phyloP scores from a whole-genome alignment of 306 rosid genomes.

The Lablab purpureus region DNA sequence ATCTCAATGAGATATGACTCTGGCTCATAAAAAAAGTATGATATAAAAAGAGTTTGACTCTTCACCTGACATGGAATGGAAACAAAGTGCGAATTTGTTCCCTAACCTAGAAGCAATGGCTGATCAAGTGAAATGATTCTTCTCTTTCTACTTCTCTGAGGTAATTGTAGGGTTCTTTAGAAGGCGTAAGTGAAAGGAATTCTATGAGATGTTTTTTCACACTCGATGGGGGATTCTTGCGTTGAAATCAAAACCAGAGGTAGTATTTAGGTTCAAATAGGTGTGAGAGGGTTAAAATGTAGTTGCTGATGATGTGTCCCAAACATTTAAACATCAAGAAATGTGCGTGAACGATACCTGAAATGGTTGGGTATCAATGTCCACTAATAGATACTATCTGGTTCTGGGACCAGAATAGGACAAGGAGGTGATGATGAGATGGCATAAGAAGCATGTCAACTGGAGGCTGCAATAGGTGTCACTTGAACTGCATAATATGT shows the following conservation, averaged over 20 bases:
- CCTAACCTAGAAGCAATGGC: not conserved
- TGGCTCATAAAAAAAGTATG: not conserved
- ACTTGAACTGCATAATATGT: not conserved
- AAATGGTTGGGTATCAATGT: not conserved
- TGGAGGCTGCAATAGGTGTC: not conserved
- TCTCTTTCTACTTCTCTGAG: not conserved
- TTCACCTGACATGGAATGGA: not conserved
- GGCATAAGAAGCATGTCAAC: not conserved
- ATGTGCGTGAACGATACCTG: not conserved
- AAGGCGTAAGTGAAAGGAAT: not conserved
- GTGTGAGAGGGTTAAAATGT: not conserved
- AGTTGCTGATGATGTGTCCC: not conserved
- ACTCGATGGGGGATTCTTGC: not conserved
- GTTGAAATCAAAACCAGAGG: not conserved
- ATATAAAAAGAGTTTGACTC: not conserved
- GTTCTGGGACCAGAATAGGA: not conserved
- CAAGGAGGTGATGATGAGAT: not conserved
- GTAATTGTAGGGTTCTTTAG: not conserved
- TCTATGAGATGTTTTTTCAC: not conserved
- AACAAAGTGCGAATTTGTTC: not conserved
- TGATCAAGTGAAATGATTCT: not conserved
- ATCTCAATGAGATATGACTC: not conserved
- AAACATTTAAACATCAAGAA: not conserved
- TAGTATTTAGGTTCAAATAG: no score
- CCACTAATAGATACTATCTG: not conserved